Percentiles rank a stretch among this genome's conserved stretches.
Conservation (phyloP, 768 basidiomycete genomes). For the Russula dissimulans region DNA sequence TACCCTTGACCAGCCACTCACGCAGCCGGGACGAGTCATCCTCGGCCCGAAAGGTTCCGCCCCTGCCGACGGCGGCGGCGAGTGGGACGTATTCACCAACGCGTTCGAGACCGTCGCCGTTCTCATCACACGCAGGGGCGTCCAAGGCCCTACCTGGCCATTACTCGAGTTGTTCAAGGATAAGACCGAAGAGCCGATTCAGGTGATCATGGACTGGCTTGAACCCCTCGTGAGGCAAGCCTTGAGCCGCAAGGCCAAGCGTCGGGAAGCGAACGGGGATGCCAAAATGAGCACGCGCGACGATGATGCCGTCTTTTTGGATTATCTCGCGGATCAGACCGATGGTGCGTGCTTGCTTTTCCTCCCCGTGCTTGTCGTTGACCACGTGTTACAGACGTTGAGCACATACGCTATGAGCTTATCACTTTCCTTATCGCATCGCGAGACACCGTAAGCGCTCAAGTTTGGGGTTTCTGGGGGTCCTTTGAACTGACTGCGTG, state of each 20-base stretch:
- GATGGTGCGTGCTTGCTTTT: conserved; percentile 2
- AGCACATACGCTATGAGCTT: conserved; percentile 19
- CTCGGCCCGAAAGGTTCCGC: conserved; percentile 18
- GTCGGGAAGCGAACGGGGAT: background rate
- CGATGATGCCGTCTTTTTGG: conserved; percentile 17
- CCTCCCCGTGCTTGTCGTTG: background rate
- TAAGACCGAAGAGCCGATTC: conserved; percentile 16
- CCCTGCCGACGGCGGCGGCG: conserved; percentile 8
- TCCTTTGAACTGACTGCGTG: background rate
- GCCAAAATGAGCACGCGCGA: conserved; percentile 4
- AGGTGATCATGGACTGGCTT: conserved; percentile 10
- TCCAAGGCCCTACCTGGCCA: conserved; percentile 18
- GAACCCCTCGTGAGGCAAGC: conserved; percentile 15
- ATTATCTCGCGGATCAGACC: conserved; percentile 14
- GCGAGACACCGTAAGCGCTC: conserved; percentile 14
- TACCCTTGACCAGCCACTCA: conserved; percentile 30
- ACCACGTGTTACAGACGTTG: conserved; percentile 8
- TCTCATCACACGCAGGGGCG: conserved; percentile 10
- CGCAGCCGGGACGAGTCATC: conserved; percentile 29
- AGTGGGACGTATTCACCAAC: conserved; percentile 16
- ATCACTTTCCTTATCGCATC: conserved; percentile 20
- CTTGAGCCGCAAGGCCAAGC: conserved; percentile 11
- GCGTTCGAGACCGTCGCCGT: conserved; percentile 16
- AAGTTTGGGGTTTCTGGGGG: background rate
- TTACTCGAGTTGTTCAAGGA: conserved; percentile 19